A percentile compares a stretch with the other conserved stretches of the same genome.
Evolutionary conservation across 1,139 yeast genomes (phyloP).

Genomic region (Zygoascus meyerae): DNA sequence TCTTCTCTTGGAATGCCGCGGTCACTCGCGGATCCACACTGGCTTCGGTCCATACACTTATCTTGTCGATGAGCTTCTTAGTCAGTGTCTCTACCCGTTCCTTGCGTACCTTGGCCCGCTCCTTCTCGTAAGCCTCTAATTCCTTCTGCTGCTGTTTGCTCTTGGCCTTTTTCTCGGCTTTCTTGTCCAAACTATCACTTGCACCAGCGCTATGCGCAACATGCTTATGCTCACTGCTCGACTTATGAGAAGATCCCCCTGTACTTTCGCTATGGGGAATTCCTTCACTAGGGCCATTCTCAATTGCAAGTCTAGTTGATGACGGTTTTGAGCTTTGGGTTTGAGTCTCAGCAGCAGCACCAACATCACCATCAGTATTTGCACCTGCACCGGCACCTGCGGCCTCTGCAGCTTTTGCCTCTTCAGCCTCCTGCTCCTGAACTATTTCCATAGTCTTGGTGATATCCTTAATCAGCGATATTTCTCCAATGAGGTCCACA

Average conservation of each 20-base stretch:
- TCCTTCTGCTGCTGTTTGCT: conserved; percentile 51
- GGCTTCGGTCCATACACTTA: conserved; percentile 80
- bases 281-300: conserved; percentile 2
- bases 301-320: neutral
- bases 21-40: conserved; percentile 65
- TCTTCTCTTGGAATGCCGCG: conserved; percentile 61
- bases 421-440: conserved; percentile 58
- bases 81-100: conserved; percentile 65
- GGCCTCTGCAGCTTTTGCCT: conserved; percentile 10
- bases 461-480: conserved; percentile 77
- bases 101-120: conserved; percentile 62
- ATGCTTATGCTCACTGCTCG: neutral
- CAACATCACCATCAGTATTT: conserved; percentile 12
- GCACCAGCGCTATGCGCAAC: neutral
- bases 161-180: conserved; percentile 29
- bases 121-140: conserved; percentile 72
- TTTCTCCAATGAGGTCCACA: conserved; percentile 80
- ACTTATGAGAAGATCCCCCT: conserved; percentile 9
- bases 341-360: conserved; percentile 10
- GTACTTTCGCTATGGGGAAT: conserved; percentile 8
- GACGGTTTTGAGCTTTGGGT: neutral
- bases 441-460: conserved; percentile 67
- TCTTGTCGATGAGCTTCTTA: conserved; percentile 55
- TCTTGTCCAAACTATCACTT: conserved; percentile 16
- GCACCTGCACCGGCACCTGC: conserved; percentile 12